Evolutionary conservation across 2,329 filamentous ascomycete species (phyloP), one percentile per base, ranked within the genome.

Genomic region (Atkinsonella texensis): DNA sequence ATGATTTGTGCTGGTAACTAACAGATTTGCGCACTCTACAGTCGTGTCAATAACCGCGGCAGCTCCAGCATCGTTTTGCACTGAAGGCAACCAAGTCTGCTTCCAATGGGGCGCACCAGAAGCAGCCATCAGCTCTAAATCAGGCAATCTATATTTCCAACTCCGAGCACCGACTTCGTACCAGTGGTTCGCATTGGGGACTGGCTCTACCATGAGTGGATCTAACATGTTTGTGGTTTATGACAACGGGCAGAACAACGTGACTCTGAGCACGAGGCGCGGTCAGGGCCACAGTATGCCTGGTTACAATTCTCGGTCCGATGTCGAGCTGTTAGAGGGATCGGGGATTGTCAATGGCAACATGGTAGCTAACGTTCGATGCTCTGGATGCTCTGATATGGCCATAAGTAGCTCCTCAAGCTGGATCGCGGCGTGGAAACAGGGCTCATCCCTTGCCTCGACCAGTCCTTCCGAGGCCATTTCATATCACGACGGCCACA

Each of bases 221-320:
- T 63, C 80, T 49, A 75, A 80, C 61, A 81, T 84, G 52, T 83
- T 85, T 60, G 56, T 85, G 59, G 70, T 84, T 56, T 85, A 85
- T 62, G 65, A 75, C 46, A 71, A 81, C 55, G 78, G 78, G 53
- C 56, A 58, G 2, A 75, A 75, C 55, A 83, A 84, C 59, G 70
- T 84, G 20, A 85, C 81, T 1, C 61, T 85, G 50, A 83, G 80
- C 55, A 72, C 80, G 1, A 75, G 82, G 20, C 58, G 62, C 3
- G 78, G 74, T 32, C 65, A 59, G 1, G 70, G 71, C 10, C 69
- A 83, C 56, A 55, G 62, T 35, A 64, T 70, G 67, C 82, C 82
- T 0, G 45, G 63, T 28, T 74, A 76, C 62, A 67, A 65, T 1
- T 58, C 63, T 1, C 65, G 70, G 4, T 67, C 70, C 28, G 64